A percentile compares a stretch with the other conserved stretches of the same genome.
phyloP scores from a whole-genome alignment of 257 asterid species.

The Forsythia viridissima region DNA sequence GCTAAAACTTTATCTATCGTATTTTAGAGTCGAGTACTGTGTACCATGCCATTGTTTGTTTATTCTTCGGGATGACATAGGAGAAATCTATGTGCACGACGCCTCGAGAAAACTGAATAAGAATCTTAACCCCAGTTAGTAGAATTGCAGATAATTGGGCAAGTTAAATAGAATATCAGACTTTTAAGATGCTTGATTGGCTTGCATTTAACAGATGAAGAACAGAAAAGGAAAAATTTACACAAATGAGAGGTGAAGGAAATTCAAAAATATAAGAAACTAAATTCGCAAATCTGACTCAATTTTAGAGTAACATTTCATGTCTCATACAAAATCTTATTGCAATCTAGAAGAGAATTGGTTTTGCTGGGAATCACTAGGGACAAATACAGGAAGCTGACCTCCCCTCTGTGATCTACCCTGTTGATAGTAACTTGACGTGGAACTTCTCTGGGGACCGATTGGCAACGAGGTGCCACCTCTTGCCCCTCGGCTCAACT shows the following conservation, averaged over 20 bases:
- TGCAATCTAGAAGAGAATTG: conserved; percentile 54
- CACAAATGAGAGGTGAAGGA: not conserved
- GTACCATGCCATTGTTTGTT: not conserved
- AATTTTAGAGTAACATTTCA: not conserved
- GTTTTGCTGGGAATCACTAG: conserved; percentile 77
- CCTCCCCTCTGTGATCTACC: conserved; percentile 88
- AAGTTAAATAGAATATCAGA: not conserved
- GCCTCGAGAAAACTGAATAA: not conserved
- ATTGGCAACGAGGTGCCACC: conserved; percentile 25
- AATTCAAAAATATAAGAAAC: not conserved
- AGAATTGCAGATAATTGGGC: not conserved
- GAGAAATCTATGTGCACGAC: not conserved
- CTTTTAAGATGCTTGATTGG: not conserved
- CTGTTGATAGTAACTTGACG: conserved; percentile 67
- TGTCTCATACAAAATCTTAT: conserved; percentile 25
- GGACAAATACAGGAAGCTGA: conserved; percentile 92
- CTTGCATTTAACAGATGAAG: not conserved
- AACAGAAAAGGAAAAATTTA: not conserved
- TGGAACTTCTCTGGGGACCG: conserved; percentile 47
- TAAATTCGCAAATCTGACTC: conserved; percentile 28
- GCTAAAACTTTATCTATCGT: not conserved
- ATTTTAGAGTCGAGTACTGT: not conserved
- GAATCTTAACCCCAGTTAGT: not conserved
- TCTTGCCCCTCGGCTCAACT: conserved; percentile 43
- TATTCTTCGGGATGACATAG: not conserved